A percentile compares a stretch with the other conserved stretches of the same genome.
Conservation (phyloP, 345 rosid genomes). For the Boechera retrofracta region DNA sequence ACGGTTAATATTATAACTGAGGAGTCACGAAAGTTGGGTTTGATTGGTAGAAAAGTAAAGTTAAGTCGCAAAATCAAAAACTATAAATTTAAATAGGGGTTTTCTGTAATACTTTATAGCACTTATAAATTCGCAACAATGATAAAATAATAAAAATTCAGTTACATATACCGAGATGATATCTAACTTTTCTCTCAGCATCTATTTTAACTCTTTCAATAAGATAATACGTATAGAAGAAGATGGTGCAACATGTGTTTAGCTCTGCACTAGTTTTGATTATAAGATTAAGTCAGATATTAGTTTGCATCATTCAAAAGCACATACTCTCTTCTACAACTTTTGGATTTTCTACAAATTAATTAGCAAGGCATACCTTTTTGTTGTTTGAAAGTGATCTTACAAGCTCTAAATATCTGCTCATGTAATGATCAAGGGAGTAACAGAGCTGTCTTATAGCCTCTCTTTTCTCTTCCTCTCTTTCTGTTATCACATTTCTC, state of each 20-base stretch:
- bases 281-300: slow-evolving; percentile 5
- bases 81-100: neutral
- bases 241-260: neutral
- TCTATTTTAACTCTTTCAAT: neutral
- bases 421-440: slow-evolving; percentile 77
- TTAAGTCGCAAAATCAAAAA: slow-evolving; percentile 17
- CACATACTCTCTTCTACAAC: neutral
- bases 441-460: slow-evolving; percentile 85
- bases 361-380: slow-evolving; percentile 14
- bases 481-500: slow-evolving; percentile 52
- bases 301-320: slow-evolving; percentile 4
- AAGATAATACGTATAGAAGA: neutral
- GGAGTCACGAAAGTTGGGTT: slow-evolving; percentile 60
- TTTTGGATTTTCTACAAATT: neutral
- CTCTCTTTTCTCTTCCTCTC: slow-evolving; percentile 82
- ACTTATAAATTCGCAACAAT: too few species aligned
- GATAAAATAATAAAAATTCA: neutral
- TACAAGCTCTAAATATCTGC: slow-evolving; percentile 60
- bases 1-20: slow-evolving; percentile 61
- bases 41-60: slow-evolving; percentile 18
- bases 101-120: neutral
- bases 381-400: slow-evolving; percentile 52
- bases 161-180: neutral
- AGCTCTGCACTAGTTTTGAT: neutral
- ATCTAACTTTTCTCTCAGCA: neutral